Evolutionary conservation across 2,329 filamentous ascomycete genomes (phyloP).

Genomic region (Botryotinia calthae): DNA sequence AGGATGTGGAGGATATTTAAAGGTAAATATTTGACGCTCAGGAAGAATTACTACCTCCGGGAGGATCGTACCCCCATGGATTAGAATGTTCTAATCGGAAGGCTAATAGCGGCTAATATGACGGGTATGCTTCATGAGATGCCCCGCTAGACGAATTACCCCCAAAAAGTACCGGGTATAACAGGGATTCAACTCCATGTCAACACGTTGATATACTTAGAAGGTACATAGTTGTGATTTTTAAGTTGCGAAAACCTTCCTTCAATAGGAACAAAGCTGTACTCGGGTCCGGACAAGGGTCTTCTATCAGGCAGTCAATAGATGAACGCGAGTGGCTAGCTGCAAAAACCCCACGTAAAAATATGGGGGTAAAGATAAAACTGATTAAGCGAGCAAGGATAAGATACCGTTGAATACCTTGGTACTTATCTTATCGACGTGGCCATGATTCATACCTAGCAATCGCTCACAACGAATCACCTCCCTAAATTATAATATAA

Average conservation of each 20-base stretch:
- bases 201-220: background rate
- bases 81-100: background rate
- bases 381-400: background rate
- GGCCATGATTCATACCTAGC: slow-evolving; percentile 1
- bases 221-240: background rate
- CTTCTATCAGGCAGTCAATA: background rate
- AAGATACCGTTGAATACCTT: background rate
- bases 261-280: slow-evolving; percentile 5
- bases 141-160: slow-evolving; percentile 7
- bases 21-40: background rate
- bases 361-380: background rate
- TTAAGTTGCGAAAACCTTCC: background rate
- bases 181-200: background rate
- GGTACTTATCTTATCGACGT: slow-evolving; percentile 16
- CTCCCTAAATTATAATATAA: background rate
- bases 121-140: slow-evolving; percentile 1
- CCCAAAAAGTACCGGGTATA: background rate
- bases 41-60: background rate
- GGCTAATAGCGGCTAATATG: slow-evolving; percentile 10
- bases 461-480: background rate
- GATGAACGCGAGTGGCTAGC: slow-evolving; percentile 4
- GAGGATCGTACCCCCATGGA: slow-evolving; percentile 2
- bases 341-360: slow-evolving; percentile 11
- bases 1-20: slow-evolving; percentile 6
- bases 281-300: slow-evolving; percentile 12